phyloP scores from a whole-genome alignment of 169 alveolate species.

The Theileria sp. region DNA sequence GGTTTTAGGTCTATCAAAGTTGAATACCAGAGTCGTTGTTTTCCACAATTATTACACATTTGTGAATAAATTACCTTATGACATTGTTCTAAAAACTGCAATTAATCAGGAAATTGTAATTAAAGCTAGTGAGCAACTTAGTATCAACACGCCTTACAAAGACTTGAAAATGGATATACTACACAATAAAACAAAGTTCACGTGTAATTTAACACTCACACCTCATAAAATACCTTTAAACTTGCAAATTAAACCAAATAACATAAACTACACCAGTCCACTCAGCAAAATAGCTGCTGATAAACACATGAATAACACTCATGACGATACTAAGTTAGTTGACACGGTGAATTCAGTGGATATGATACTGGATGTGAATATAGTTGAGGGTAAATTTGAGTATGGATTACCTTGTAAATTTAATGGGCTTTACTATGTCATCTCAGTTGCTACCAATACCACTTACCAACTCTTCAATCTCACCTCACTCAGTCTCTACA shows the following conservation, averaged over 20 bases:
- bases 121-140: conserved; percentile 10
- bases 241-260: conserved; percentile 69
- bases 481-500: conserved; percentile 69
- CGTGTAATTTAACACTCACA: conserved; percentile 56
- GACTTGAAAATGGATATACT: conserved; percentile 9
- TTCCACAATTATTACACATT: conserved; percentile 77
- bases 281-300: conserved; percentile 71
- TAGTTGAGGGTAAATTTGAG: conserved; percentile 76
- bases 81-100: conserved; percentile 57
- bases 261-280: conserved; percentile 65
- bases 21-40: conserved; percentile 75
- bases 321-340: conserved; percentile 49
- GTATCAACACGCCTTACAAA: conserved; percentile 14
- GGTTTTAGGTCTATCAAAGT: conserved; percentile 76
- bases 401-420: conserved; percentile 77
- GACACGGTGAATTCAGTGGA: conserved; percentile 45
- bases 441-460: conserved; percentile 75
- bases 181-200: conserved; percentile 50
- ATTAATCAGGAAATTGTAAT: background rate
- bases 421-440: conserved; percentile 78
- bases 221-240: conserved; percentile 48
- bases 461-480: conserved; percentile 77
- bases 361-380: conserved; percentile 70
- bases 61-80: conserved; percentile 74
- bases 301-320: conserved; percentile 62